Conservation (phyloP, 148 eudicot genomes). For the Cornus kousa region DNA sequence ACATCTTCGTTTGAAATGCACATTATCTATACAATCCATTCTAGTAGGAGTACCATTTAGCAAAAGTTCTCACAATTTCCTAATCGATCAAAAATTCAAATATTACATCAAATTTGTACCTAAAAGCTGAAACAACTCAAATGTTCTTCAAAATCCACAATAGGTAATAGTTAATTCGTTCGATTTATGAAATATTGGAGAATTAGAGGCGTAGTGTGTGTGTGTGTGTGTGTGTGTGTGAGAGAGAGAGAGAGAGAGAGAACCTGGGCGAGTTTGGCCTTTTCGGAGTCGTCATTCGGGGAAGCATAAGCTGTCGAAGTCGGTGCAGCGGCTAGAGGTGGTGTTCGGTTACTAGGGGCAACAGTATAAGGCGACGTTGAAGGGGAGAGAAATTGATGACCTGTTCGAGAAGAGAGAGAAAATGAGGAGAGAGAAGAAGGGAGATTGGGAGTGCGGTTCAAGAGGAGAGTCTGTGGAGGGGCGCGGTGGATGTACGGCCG, state of each 20-base stretch:
- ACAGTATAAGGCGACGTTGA: constrained; percentile 25
- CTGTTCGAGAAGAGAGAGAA: background rate
- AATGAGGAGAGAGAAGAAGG: constrained; percentile 1
- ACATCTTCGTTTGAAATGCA: background rate
- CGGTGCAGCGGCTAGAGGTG: constrained; percentile 40
- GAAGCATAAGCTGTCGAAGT: constrained; percentile 36
- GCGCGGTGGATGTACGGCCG: constrained; percentile 3
- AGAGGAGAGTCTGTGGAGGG: background rate
- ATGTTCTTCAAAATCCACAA: background rate
- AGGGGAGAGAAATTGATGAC: constrained; percentile 12
- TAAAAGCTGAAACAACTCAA: background rate
- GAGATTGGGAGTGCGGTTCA: constrained; percentile 3
- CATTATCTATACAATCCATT: background rate
- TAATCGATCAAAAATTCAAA: background rate
- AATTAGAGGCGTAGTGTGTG: background rate
- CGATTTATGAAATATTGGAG: background rate
- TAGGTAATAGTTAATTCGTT: background rate
- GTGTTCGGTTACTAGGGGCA: background rate
- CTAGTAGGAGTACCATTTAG: too few relatives aligned
- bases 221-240: background rate
- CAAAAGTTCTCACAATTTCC: background rate
- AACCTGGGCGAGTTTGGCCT: constrained; percentile 85
- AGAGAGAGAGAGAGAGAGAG: background rate
- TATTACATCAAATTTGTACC: background rate
- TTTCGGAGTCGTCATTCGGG: constrained; percentile 60